These are phyloP conservation scores for Lepidium campestre DNA, from an alignment of 441 rosid species.

Conservation along the genomic window DNA sequence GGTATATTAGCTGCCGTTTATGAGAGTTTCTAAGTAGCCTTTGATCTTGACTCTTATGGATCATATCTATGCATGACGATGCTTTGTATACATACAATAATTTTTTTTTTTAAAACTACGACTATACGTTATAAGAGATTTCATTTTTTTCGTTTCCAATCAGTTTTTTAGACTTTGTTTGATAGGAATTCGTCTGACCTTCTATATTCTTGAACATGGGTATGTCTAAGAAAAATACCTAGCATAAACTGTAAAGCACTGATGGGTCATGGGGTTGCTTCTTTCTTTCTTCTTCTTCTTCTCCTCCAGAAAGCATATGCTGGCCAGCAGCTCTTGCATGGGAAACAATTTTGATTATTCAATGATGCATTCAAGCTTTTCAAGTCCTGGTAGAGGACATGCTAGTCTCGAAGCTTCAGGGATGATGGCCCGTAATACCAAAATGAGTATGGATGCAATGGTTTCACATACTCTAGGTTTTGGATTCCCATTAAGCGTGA, in stretches of 20 bases:
- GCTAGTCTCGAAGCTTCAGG: slow-evolving; percentile 48
- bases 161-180: not conserved
- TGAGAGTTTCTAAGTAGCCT: not conserved
- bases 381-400: slow-evolving; percentile 43
- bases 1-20: not conserved
- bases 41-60: not conserved
- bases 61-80: not conserved
- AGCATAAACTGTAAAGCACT: slow-evolving; percentile 21
- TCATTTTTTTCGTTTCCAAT: not conserved
- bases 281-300: slow-evolving; percentile 10
- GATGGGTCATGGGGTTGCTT: slow-evolving; percentile 33
- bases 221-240: slow-evolving; percentile 1
- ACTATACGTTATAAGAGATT: not conserved
- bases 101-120: not conserved
- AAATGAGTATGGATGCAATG: slow-evolving; percentile 43
- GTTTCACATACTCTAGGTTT: slow-evolving; percentile 42
- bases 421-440: slow-evolving; percentile 30
- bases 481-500: slow-evolving; percentile 47
- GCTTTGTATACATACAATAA: not conserved
- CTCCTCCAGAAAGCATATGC: slow-evolving; percentile 47
- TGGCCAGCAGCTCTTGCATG: slow-evolving; percentile 46
- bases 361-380: slow-evolving; percentile 41
- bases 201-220: not conserved
- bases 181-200: slow-evolving; percentile 1
- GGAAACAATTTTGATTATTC: slow-evolving; percentile 50